phyloP scores from a whole-genome alignment of 441 rosid species.

The Populus hybrid region DNA sequence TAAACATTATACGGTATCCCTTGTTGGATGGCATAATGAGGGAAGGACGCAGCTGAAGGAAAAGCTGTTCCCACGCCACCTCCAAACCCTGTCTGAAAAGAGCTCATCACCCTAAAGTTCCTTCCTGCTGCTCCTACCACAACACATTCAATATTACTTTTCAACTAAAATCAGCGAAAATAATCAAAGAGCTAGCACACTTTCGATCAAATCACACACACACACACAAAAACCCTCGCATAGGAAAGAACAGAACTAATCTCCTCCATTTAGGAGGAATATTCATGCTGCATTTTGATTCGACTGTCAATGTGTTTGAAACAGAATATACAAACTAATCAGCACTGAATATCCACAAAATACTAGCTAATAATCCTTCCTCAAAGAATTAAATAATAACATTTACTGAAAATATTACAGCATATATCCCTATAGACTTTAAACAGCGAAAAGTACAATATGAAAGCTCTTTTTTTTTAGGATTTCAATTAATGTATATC shows the following conservation, averaged over 20 bases:
- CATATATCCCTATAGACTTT: background rate
- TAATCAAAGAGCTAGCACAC: background rate
- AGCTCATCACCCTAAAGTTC: conserved; percentile 63
- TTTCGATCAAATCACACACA: no score
- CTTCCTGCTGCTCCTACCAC: conserved; percentile 49
- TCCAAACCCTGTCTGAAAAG: conserved; percentile 77
- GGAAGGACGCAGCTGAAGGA: conserved; percentile 74
- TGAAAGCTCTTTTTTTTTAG: background rate
- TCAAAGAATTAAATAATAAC: background rate
- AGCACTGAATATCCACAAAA: background rate
- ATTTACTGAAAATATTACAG: background rate
- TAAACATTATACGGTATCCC: conserved; percentile 77
- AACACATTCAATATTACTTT: background rate
- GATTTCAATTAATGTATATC: background rate
- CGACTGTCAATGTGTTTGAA: conserved; percentile 13
- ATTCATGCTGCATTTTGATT: conserved; percentile 28
- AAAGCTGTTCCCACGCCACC: conserved; percentile 60
- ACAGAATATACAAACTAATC: conserved; percentile 15
- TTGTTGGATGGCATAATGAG: conserved; percentile 89
- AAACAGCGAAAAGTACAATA: background rate
- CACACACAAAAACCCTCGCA: no score
- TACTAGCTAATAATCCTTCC: background rate
- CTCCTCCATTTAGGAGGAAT: conserved; percentile 35
- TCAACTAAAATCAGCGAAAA: background rate
- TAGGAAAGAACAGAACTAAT: background rate